These are phyloP conservation scores for Coniochaeta pulveracea DNA, from an alignment of 2,329 filamentous ascomycete genomes.

Conservation along the genomic window DNA sequence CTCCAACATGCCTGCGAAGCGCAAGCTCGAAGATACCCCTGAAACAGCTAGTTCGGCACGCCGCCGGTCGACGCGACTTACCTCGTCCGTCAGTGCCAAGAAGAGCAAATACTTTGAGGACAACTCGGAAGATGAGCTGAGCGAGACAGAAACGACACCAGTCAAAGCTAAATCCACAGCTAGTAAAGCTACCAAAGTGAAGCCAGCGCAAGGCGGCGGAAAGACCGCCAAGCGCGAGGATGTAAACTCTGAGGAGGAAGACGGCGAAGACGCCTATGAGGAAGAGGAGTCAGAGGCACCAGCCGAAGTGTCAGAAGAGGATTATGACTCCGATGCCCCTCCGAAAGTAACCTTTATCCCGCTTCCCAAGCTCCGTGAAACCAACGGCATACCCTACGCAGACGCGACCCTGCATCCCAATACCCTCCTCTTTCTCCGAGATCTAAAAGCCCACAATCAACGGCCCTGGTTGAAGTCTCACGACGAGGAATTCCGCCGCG, in stretches of 20 bases:
- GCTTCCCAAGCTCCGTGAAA: slow-evolving; percentile 26
- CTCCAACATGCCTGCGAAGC: slow-evolving; percentile 25
- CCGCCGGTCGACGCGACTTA: slow-evolving; percentile 35
- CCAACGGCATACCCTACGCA: slow-evolving; percentile 33
- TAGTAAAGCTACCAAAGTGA: too few species aligned
- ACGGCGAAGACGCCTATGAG: slow-evolving; percentile 16
- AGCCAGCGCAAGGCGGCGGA: slow-evolving; percentile 6
- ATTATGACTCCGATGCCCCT: slow-evolving; percentile 25
- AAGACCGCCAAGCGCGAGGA: slow-evolving; percentile 1
- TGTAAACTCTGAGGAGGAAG: slow-evolving; percentile 12
- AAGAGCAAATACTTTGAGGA: slow-evolving; percentile 42
- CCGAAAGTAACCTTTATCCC: slow-evolving; percentile 28
- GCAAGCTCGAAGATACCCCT: slow-evolving; percentile 19
- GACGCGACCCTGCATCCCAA: slow-evolving; percentile 44
- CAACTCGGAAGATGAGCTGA: slow-evolving; percentile 14
- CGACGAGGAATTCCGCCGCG: slow-evolving; percentile 66
- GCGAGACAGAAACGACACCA: slow-evolving; percentile 1
- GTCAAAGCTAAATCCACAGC: not conserved
- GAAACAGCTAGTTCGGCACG: slow-evolving; percentile 15
- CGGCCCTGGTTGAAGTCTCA: slow-evolving; percentile 53
- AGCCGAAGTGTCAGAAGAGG: slow-evolving; percentile 18
- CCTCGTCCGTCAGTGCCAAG: slow-evolving; percentile 25
- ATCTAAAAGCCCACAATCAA: slow-evolving; percentile 48
- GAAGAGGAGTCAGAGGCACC: slow-evolving; percentile 23
- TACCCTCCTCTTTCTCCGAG: slow-evolving; percentile 44